Evolutionary conservation across 2,329 filamentous ascomycete genomes (phyloP).

Genomic region (Alternaria metachromatica): DNA sequence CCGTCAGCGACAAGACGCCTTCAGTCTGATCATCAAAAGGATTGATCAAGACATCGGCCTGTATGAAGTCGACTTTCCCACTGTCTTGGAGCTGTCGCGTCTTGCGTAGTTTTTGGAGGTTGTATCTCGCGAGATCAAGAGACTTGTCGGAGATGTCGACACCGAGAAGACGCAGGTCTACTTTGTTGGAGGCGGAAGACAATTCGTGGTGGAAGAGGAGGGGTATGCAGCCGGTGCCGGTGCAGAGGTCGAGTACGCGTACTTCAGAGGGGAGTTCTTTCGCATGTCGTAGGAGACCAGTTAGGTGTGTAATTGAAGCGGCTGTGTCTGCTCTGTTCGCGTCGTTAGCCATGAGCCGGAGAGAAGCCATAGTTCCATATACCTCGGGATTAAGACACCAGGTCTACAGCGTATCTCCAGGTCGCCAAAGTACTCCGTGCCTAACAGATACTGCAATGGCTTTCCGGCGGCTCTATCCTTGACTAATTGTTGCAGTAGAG

Average conservation of each 20-base stretch:
- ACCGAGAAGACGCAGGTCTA: conserved; percentile 64
- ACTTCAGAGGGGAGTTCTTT: conserved; percentile 49
- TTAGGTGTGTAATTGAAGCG: conserved; percentile 45
- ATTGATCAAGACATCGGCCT: conserved; percentile 55
- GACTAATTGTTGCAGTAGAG: conserved; percentile 36
- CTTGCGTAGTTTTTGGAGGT: conserved; percentile 57
- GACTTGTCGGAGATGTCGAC: conserved; percentile 75
- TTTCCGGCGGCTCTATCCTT: conserved; percentile 63
- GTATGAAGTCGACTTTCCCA: conserved; percentile 54
- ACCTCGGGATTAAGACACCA: conserved; percentile 86
- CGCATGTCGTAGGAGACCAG: conserved; percentile 32
- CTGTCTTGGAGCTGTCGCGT: conserved; percentile 2
- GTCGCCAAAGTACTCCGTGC: conserved; percentile 84
- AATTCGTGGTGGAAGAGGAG: conserved; percentile 74
- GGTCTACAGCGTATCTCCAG: conserved; percentile 77
- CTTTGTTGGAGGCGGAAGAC: conserved; percentile 32
- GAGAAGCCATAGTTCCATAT: conserved; percentile 14
- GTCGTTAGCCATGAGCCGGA: conserved; percentile 15
- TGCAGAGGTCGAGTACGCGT: conserved; percentile 82
- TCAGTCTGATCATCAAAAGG: conserved; percentile 54
- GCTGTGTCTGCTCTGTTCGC: conserved; percentile 55
- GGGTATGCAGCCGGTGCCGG: conserved; percentile 88
- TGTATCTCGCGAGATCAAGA: conserved; percentile 68
- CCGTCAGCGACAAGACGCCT: conserved; percentile 19
- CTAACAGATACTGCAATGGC: conserved; percentile 89